phyloP scores from a whole-genome alignment of 768 basidiomycete genomes.

The Lactarius hatsudake region DNA sequence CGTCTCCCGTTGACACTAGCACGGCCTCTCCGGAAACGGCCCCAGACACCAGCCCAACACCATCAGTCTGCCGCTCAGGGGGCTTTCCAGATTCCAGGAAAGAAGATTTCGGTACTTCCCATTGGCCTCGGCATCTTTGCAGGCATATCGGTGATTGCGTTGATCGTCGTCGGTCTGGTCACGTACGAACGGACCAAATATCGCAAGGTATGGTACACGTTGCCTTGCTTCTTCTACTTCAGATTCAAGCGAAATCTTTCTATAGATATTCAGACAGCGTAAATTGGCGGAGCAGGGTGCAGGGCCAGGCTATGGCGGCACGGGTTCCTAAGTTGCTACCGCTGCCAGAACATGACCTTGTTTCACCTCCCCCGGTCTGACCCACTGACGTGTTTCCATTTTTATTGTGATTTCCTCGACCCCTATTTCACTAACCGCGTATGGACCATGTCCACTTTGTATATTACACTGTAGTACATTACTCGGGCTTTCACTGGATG shows the following conservation, averaged over 20 bases:
- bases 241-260: background rate
- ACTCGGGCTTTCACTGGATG: background rate
- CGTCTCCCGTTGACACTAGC: conserved; percentile 28
- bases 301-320: conserved; percentile 59
- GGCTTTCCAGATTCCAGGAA: conserved; percentile 67
- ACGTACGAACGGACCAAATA: conserved; percentile 87
- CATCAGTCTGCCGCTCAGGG: conserved; percentile 32
- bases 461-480: conserved; percentile 7
- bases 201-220: conserved; percentile 58
- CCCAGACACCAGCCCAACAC: conserved; percentile 25
- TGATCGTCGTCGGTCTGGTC: conserved; percentile 79
- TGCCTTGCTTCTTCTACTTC: background rate
- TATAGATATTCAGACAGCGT: conserved; percentile 62
- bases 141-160: conserved; percentile 78
- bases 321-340: conserved; percentile 30
- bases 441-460: conserved; percentile 7
- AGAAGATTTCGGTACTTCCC: conserved; percentile 69
- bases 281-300: conserved; percentile 65
- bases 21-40: conserved; percentile 20
- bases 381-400: background rate
- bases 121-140: conserved; percentile 83
- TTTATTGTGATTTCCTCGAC: background rate
- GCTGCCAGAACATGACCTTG: background rate
- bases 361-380: background rate
- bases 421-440: background rate